Base-by-base conservation (phyloP, 495 filamentous ascomycete genomes). In the Penicillium canescens region DNA sequence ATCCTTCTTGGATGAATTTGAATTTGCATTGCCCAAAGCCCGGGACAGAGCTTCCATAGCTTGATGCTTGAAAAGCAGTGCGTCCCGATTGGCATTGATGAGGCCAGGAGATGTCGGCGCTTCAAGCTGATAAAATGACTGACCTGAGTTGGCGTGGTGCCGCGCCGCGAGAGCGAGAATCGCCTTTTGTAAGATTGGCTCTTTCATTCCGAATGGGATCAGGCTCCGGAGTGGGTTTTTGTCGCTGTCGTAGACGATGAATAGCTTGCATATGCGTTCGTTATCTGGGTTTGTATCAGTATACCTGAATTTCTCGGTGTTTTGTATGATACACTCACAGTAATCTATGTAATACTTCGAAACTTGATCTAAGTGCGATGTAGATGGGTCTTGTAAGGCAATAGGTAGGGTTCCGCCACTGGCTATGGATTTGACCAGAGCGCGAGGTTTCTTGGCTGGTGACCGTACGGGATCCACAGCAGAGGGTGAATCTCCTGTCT, bases 211-310 rank as follows among this genome's bases (percentile, higher is more conserved):
- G n/a, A 81, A 66, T 0, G 80, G 68, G 14, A 84, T 68, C 21
- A 84, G 59, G 34, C 67, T 70, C 28, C 82, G 70, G 51, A 84
- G 81, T 4, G 82, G 82, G 52, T 85, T 85, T 26, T 63, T 73
- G 44, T 70, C 55, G 18, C 71, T 75, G 50, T 85, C 82, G 45
- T 81, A 71, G 24, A 82, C 72, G 26, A 84, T 76, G 33, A 83
- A 74, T 44, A 84, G 73, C 50, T 74, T 73, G 64, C 80, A 82
- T 46, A 85, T 78, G 8, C 72, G 71, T 31, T 70, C 70, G 35
- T 74, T 67, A 63, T 82, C 82, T 85, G 45, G 28, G 3, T 6
- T 6, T 16, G 10, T 20, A 18, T 59, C 40, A 61, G 42, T 39
- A 21, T 34, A 16, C 9, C 23, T 28, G 21, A 5, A 21, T 20